Conservation (phyloP, 2,329 filamentous ascomycete species). For the Fusarium algeriense region DNA sequence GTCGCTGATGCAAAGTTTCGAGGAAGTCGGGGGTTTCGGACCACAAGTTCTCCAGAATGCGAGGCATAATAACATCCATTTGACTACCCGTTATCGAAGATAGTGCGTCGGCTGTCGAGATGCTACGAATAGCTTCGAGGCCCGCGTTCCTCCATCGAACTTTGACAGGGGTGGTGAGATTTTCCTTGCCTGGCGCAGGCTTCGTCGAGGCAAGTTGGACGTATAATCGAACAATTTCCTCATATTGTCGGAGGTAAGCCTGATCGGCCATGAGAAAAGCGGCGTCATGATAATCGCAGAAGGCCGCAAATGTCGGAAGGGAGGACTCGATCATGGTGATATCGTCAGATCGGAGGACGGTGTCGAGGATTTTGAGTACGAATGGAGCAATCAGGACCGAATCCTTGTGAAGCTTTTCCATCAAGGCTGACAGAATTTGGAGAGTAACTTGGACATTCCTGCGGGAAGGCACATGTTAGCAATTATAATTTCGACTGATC, state of each 20-base stretch:
- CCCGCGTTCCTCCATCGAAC: constrained; percentile 83
- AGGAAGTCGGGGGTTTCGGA: constrained; percentile 79
- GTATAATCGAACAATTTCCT: constrained; percentile 83
- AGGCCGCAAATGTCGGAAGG: constrained; percentile 85
- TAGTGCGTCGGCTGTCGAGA: constrained; percentile 84
- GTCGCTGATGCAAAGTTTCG: constrained; percentile 73
- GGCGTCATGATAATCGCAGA: constrained; percentile 89
- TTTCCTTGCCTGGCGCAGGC: constrained; percentile 62
- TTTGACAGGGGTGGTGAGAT: constrained; percentile 77
- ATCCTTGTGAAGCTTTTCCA: constrained; percentile 93
- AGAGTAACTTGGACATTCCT: constrained; percentile 96
- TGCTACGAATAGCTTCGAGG: constrained; percentile 81
- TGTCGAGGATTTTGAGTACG: constrained; percentile 85
- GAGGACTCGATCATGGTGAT: constrained; percentile 94
- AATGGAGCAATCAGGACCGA: constrained; percentile 88
- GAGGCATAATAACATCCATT: constrained; percentile 82
- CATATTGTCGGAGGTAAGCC: constrained; percentile 84
- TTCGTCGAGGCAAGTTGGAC: constrained; percentile 81
- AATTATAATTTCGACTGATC: background rate
- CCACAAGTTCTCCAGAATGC: constrained; percentile 89
- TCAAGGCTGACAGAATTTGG: constrained; percentile 89
- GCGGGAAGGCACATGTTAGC: constrained; percentile 17
- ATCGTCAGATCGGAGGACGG: constrained; percentile 86
- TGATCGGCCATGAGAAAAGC: constrained; percentile 88
- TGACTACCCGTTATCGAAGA: constrained; percentile 81